Evolutionary conservation across 495 filamentous ascomycete genomes (phyloP).

Genomic region (Neurospora sp.): DNA sequence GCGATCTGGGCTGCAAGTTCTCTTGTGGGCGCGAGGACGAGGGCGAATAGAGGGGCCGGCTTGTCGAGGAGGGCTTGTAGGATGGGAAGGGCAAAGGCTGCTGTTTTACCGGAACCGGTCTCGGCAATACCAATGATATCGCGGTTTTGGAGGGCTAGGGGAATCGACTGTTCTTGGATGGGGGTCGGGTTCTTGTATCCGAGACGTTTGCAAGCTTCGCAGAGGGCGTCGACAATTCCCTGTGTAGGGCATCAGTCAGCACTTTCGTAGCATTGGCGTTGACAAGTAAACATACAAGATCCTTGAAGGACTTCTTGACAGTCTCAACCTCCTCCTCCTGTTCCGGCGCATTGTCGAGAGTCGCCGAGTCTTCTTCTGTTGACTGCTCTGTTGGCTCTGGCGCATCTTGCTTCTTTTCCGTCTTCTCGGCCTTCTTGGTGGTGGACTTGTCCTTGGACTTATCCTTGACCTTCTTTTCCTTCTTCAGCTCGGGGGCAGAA

Average conservation of each 20-base stretch:
- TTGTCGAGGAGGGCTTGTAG: slow-evolving; percentile 79
- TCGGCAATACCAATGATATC: slow-evolving; percentile 92
- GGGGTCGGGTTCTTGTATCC: slow-evolving; percentile 78
- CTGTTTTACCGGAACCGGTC: slow-evolving; percentile 88
- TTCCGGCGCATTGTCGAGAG: slow-evolving; percentile 10
- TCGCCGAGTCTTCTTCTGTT: slow-evolving; percentile 1
- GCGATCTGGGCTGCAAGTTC: slow-evolving; percentile 89
- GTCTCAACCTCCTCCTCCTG: slow-evolving; percentile 11
- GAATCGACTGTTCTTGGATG: slow-evolving; percentile 68
- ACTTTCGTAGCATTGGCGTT: neutral
- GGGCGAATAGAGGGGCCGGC: slow-evolving; percentile 64
- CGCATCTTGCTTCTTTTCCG: neutral
- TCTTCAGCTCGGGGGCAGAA: neutral
- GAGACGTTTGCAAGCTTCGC: slow-evolving; percentile 71
- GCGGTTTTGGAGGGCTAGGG: slow-evolving; percentile 66
- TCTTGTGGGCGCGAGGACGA: slow-evolving; percentile 82
- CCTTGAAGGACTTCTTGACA: slow-evolving; percentile 61
- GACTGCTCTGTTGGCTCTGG: slow-evolving; percentile 3
- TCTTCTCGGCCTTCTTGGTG: neutral
- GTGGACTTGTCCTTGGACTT: neutral
- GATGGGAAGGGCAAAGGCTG: slow-evolving; percentile 83
- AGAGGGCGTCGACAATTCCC: slow-evolving; percentile 78
- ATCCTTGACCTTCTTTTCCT: neutral
- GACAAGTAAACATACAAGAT: slow-evolving; percentile 37
- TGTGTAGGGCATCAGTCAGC: neutral